Base-by-base conservation (phyloP, 2,329 filamentous ascomycete species). In the Xylaria sp. region DNA sequence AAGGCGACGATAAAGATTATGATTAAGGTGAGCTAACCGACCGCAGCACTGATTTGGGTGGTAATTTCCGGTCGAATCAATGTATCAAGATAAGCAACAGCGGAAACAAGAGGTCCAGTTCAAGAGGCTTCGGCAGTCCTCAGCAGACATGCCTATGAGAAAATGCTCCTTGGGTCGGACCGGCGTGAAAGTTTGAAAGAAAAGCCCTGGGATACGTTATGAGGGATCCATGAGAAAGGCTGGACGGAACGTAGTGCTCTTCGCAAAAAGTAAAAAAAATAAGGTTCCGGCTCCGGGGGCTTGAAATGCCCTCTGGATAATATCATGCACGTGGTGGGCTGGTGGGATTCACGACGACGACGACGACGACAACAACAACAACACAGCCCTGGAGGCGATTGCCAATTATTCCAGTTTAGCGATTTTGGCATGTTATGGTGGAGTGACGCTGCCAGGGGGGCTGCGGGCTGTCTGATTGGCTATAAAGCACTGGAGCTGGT, bases 401-500 rank as follows among this genome's bases (percentile, higher is more conserved):
- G 57, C 54, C 43, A 64, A 43, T 61, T 51, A 65, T 63, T 67
- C 67, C 54, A 67, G 50, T 57, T 49, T 53, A 63, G 67, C 75
- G 70, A 68, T 67, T 72, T 69, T 68, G 67, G 69, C 72, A 77
- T 79, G 77, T 79, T 79, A 75, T 79, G 77, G 77, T 78, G 72
- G 72, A 72, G 71, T 70, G 70, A 64, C 66, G 61, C 63, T 66
- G 68, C 42, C 61, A 61, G 52, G 66, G 28, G 66, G 57, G 59
- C 45, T 28, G 11, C 31, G 49, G 19, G 21, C 17, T n/a, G 25
- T 40, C 55, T 79, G 74, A 79, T 79, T 79, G 78, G 77, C 69
- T 71, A 60, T 46, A 55, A 40, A 63, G 33, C 57, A 57, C 62
- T 66, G 59, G 67, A 65, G 67, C 61, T 66, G 67, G 68, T 70